Evolutionary conservation across 768 basidiomycete species (phyloP), one percentile per base, ranked within the genome.

Genomic region (Leucogyrophana mollusca): DNA sequence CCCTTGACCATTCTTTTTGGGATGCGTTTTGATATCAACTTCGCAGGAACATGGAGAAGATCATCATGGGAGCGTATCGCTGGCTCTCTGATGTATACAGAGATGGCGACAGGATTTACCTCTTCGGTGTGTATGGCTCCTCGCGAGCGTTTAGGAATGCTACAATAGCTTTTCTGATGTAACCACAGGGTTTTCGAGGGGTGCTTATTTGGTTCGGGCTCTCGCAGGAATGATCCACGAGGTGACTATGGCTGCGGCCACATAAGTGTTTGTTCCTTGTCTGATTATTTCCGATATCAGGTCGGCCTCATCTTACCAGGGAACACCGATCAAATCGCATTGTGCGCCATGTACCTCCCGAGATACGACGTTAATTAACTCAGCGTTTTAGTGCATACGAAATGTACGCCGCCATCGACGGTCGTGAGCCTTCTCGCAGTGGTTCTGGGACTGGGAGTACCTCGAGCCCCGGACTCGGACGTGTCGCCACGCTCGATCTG

Each of bases 171-270:
- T 9, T 17, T 0, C 4, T 20, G 2, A 21, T 37, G n/a, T 18
- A 30, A 16, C 41, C 30, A 1, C 32, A 73, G 72, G 72, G 2
- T 74, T 73, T 37, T 73, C 72, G 23, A 65, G 73, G 10, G 72
- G 72, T 0, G 72, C 70, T 5, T 73, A 70, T 47, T 71, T 72
- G 60, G 69, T 61, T 1, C 68, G 72, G 3, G 53, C 49, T 0
- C 45, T 74, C 4, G 67, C 71, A 1, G 64, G 53, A 4, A 68
- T 73, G 66, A 71, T 73, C 2, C 43, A 67, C 2, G 61, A 54
- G 43, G 72, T 65, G n/a, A 30, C 23, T n/a, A 7, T 13, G 3
- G 1, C 27, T 17, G 25, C 22, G 16, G 39, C 1, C 23, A 14
- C 42, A n/a, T n/a, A n/a, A n/a, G n/a, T n/a, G 40, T 47, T 42